Conservation (phyloP, 208 protist species). For the Vickermania ingenoplastis region DNA sequence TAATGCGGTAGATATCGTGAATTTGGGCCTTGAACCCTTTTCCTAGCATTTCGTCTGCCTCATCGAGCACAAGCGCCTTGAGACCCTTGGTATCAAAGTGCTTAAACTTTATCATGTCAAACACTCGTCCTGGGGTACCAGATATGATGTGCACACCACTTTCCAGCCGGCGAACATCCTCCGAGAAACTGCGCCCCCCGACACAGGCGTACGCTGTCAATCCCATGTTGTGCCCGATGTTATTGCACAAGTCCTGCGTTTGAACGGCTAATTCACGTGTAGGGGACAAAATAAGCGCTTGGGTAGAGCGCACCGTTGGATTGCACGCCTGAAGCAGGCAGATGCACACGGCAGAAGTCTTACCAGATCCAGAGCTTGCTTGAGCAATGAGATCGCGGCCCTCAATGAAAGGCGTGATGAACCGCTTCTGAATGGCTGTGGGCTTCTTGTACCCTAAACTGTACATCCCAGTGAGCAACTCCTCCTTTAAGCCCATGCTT, state of each 20-base stretch:
- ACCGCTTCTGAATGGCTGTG: constrained; percentile 97
- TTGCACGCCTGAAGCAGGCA: constrained; percentile 87
- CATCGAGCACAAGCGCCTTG: constrained; percentile 96
- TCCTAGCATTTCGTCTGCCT: constrained; percentile 99
- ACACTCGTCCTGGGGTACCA: constrained; percentile 97
- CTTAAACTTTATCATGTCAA: constrained; percentile 95
- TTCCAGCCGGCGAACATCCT: constrained; percentile 88
- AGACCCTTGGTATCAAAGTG: constrained; percentile 79
- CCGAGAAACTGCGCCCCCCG: constrained; percentile 90
- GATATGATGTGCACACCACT: constrained; percentile 92
- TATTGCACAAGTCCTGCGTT: constrained; percentile 92
- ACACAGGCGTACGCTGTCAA: constrained; percentile 84
- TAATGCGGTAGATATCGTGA: constrained; percentile 96
- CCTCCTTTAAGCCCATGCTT: constrained; percentile 77
- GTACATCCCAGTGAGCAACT: constrained; percentile 94
- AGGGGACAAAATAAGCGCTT: constrained; percentile 96
- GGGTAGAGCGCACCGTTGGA: constrained; percentile 60
- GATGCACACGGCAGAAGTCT: constrained; percentile 97
- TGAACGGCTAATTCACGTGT: constrained; percentile 97
- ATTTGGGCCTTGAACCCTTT: constrained; percentile 98
- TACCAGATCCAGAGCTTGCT: constrained; percentile 98
- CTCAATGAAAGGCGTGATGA: constrained; percentile 89
- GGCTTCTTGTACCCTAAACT: constrained; percentile 97
- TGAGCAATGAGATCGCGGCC: constrained; percentile 96
- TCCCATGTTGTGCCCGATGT: constrained; percentile 92